phyloP scores from a whole-genome alignment of 768 basidiomycete genomes.

The Sarcomyxa edulis region DNA sequence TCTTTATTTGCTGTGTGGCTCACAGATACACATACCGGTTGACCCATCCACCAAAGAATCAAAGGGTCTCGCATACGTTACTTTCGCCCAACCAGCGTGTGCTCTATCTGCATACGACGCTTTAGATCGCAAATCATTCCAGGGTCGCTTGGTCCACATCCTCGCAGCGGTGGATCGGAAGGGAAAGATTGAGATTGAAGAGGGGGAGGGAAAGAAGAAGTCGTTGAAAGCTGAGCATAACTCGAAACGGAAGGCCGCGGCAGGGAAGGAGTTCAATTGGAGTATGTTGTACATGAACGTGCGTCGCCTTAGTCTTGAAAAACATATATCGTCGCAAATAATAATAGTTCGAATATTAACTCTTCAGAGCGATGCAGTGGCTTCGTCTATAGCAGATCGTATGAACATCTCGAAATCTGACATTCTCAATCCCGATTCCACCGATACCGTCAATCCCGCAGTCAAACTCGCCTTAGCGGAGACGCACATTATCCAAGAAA shows the following conservation, averaged over 20 bases:
- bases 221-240: slow-evolving; percentile 57
- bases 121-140: slow-evolving; percentile 82
- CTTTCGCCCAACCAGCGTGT: slow-evolving; percentile 31
- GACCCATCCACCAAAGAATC: slow-evolving; percentile 38
- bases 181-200: slow-evolving; percentile 36
- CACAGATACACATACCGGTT: slow-evolving; percentile 46
- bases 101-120: slow-evolving; percentile 67
- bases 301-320: slow-evolving; percentile 29
- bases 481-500: slow-evolving; percentile 94
- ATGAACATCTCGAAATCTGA: slow-evolving; percentile 85
- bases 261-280: slow-evolving; percentile 87
- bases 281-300: slow-evolving; percentile 97
- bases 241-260: slow-evolving; percentile 57
- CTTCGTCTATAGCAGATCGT: slow-evolving; percentile 83
- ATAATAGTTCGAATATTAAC: slow-evolving; percentile 12
- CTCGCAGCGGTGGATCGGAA: slow-evolving; percentile 76
- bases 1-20: no score
- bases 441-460: slow-evolving; percentile 70
- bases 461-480: slow-evolving; percentile 96
- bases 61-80: slow-evolving; percentile 50
- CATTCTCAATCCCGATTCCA: slow-evolving; percentile 76
- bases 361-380: slow-evolving; percentile 85
- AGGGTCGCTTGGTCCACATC: slow-evolving; percentile 88
- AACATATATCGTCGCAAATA: slow-evolving; percentile 6
- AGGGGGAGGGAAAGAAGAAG: slow-evolving; percentile 38